These are phyloP conservation scores for Cronartium quercuum DNA, from an alignment of 1,284 basidiomycete species.

Conservation along the genomic window DNA sequence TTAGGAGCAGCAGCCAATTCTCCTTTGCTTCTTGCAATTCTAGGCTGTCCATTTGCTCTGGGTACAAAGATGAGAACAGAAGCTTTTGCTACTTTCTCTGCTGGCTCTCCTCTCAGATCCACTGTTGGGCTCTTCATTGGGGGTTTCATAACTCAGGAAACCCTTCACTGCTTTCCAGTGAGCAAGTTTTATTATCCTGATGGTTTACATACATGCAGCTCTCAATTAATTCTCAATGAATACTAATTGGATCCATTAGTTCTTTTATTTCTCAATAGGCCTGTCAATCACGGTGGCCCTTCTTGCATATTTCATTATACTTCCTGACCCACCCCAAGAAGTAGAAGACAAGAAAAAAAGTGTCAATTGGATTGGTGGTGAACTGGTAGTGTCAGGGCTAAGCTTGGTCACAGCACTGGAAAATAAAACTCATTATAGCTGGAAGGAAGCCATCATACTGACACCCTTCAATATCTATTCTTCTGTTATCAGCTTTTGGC, in stretches of 20 bases:
- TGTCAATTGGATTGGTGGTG: constrained; percentile 21
- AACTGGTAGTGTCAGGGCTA: constrained; percentile 14
- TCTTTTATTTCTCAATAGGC: constrained; percentile 26
- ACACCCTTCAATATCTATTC: not conserved
- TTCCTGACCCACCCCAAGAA: not conserved
- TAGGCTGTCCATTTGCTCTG: not conserved
- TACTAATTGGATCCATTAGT: not conserved
- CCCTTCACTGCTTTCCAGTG: constrained; percentile 21
- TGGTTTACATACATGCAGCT: not conserved
- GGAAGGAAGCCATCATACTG: constrained; percentile 1
- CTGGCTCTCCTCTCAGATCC: constrained; percentile 22
- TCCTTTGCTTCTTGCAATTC: constrained; percentile 22
- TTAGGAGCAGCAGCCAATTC: constrained; percentile 26
- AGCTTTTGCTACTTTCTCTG: constrained; percentile 22
- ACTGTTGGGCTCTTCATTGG: constrained; percentile 27
- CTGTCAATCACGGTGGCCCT: not conserved
- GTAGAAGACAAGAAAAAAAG: not conserved
- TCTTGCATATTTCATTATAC: constrained; percentile 1
- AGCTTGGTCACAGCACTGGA: not conserved
- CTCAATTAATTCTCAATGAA: not conserved
- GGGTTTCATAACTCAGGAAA: constrained; percentile 13
- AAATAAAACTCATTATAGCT: constrained; percentile 12
- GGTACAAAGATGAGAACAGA: constrained; percentile 11
- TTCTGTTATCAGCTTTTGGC: not conserved
- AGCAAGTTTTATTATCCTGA: not conserved